A percentile compares a stretch with the other conserved stretches of the same genome.
These are phyloP conservation scores for Cladorrhinum sp. DNA, from an alignment of 2,329 filamentous ascomycete genomes.

Conservation along the genomic window DNA sequence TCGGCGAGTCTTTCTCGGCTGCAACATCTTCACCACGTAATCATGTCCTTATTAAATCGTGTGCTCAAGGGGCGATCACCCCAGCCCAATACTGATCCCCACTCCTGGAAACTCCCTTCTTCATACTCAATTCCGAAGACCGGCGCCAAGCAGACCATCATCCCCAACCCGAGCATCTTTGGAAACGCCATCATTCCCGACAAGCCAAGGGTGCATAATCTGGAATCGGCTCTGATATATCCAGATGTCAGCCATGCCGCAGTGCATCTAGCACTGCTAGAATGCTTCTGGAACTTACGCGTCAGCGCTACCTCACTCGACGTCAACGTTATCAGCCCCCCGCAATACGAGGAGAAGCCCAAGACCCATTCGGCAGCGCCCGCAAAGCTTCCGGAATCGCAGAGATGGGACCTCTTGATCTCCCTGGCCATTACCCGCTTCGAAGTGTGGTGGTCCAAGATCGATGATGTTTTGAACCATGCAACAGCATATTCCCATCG, in stretches of 20 bases:
- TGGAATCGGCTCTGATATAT: not conserved
- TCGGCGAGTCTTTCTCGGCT: too few relatives aligned
- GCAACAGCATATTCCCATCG: not conserved
- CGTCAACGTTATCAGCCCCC: not conserved
- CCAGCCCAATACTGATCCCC: not conserved
- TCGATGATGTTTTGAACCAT: slow-evolving; percentile 3
- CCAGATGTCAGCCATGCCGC: slow-evolving; percentile 8
- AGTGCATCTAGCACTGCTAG: slow-evolving; percentile 4
- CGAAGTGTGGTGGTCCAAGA: slow-evolving; percentile 6
- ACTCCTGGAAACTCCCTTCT: slow-evolving; percentile 1
- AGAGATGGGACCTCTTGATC: slow-evolving; percentile 8
- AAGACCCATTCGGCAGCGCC: not conserved
- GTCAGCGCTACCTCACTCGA: not conserved
- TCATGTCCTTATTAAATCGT: slow-evolving; percentile 5
- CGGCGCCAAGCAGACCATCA: slow-evolving; percentile 1
- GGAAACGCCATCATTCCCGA: not conserved
- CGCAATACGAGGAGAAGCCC: slow-evolving; percentile 3
- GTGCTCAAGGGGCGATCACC: not conserved
- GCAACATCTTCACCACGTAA: too few relatives aligned
- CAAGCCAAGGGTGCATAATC: not conserved
- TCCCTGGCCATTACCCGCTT: not conserved
- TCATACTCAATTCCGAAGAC: not conserved
- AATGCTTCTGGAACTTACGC: slow-evolving; percentile 4
- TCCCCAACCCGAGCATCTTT: not conserved
- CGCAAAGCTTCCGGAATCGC: not conserved